phyloP scores from a whole-genome alignment of 176 grass and related monocot genomes.

The Hordeum marinum region DNA sequence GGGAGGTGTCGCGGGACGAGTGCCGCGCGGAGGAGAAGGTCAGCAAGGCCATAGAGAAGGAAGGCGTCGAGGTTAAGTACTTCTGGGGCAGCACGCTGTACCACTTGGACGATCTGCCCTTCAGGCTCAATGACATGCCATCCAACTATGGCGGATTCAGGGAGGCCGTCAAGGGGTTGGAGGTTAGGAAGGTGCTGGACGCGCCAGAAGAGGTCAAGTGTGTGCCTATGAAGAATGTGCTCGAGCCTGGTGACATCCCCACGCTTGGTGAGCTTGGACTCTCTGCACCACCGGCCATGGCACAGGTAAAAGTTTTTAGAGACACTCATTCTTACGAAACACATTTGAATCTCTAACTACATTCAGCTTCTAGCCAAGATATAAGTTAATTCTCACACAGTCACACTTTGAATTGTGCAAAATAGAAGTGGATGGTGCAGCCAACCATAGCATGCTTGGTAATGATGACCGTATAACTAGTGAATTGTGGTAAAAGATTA shows the following conservation, averaged over 20 bases:
- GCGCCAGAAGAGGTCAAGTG: constrained; percentile 76
- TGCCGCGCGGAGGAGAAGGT: constrained; percentile 67
- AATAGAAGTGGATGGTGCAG: not conserved
- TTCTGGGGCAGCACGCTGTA: constrained; percentile 95
- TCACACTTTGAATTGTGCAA: not conserved
- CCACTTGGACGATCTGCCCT: constrained; percentile 87
- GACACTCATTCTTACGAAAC: not conserved
- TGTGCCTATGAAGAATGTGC: constrained; percentile 62
- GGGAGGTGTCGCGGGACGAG: constrained; percentile 83
- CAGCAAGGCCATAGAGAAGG: constrained; percentile 69
- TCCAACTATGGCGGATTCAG: constrained; percentile 68
- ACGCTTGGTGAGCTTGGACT: constrained; percentile 72
- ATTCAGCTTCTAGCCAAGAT: not conserved
- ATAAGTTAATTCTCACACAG: not conserved
- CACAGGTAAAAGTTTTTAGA: constrained; percentile 43
- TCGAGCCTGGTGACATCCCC: constrained; percentile 82
- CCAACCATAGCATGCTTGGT: not conserved
- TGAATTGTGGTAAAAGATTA: not conserved
- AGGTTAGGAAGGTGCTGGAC: constrained; percentile 58
- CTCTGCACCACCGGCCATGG: constrained; percentile 31
- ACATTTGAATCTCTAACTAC: not conserved
- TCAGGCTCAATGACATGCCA: constrained; percentile 62
- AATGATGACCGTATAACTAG: not conserved
- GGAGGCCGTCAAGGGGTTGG: constrained; percentile 63
- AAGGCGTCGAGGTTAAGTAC: constrained; percentile 90